These are phyloP conservation scores for Lichtheimia corymbifera DNA, from an alignment of 371 early-diverging fungal species.

Conservation along the genomic window DNA sequence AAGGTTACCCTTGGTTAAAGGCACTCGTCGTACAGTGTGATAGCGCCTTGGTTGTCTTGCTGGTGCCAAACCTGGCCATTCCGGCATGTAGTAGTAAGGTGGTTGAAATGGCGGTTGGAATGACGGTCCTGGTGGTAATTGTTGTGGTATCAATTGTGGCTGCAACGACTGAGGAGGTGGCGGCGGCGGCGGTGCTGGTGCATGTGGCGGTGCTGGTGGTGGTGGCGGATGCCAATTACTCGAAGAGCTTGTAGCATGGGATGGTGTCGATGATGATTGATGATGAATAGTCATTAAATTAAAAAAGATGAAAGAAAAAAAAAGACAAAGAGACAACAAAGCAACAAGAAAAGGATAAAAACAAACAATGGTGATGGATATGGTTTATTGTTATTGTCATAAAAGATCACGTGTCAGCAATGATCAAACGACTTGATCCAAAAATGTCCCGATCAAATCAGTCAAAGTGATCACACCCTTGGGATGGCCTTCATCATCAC, in stretches of 20 bases:
- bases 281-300: no score
- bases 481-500: constrained; percentile 50
- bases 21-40: constrained; percentile 36
- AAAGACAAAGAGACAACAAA: constrained; percentile 4
- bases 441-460: constrained; percentile 23
- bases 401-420: not conserved
- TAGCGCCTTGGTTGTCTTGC: constrained; percentile 21
- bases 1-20: constrained; percentile 68
- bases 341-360: not conserved
- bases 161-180: not conserved
- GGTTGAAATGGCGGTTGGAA: constrained; percentile 1
- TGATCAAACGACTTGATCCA: constrained; percentile 8
- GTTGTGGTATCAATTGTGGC: not conserved
- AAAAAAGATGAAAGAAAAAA: constrained; percentile 2
- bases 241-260: not conserved
- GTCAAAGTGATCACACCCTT: constrained; percentile 52
- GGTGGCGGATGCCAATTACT: no score
- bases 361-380: not conserved
- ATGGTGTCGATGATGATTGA: constrained; percentile 1
- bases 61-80: constrained; percentile 11
- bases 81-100: not conserved
- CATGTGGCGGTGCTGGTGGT: constrained; percentile 1
- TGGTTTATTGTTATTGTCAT: not conserved
- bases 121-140: not conserved
- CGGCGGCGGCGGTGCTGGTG: not conserved